Evolutionary conservation across 345 rosid species (phyloP).

Genomic region (Populus simonii): DNA sequence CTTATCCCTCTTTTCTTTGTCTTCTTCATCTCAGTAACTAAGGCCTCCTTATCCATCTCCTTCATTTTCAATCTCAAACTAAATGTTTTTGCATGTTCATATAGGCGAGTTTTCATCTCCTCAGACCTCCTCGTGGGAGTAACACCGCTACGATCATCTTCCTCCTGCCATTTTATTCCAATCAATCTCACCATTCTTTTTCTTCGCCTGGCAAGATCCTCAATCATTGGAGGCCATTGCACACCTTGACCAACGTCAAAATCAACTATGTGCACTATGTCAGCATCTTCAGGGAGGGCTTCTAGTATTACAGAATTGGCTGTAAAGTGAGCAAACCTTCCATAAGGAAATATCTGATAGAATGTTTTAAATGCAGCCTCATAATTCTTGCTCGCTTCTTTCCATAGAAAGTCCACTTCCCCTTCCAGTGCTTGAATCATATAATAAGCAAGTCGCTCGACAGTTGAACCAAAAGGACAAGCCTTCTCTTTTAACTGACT

Average conservation of each 20-base stretch:
- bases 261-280: conserved; percentile 28
- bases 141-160: conserved; percentile 12
- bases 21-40: conserved; percentile 21
- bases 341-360: conserved; percentile 37
- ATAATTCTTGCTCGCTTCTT: conserved; percentile 31
- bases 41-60: conserved; percentile 25
- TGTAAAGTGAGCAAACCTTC: conserved; percentile 44
- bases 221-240: conserved; percentile 45
- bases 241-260: conserved; percentile 40
- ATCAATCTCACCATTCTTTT: conserved; percentile 23
- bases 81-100: conserved; percentile 14
- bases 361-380: conserved; percentile 36
- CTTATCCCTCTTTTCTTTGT: not conserved
- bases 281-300: conserved; percentile 26
- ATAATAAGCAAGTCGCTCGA: conserved; percentile 28
- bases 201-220: conserved; percentile 24
- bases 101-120: conserved; percentile 19
- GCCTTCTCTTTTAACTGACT: conserved; percentile 24
- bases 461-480: conserved; percentile 22
- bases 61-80: conserved; percentile 34
- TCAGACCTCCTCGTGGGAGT: conserved; percentile 11
- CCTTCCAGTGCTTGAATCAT: conserved; percentile 29
- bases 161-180: conserved; percentile 25
- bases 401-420: conserved; percentile 17
- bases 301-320: conserved; percentile 44